phyloP scores from a whole-genome alignment of 1,139 yeast species.

The Yamadazyma pseudoaaseri region DNA sequence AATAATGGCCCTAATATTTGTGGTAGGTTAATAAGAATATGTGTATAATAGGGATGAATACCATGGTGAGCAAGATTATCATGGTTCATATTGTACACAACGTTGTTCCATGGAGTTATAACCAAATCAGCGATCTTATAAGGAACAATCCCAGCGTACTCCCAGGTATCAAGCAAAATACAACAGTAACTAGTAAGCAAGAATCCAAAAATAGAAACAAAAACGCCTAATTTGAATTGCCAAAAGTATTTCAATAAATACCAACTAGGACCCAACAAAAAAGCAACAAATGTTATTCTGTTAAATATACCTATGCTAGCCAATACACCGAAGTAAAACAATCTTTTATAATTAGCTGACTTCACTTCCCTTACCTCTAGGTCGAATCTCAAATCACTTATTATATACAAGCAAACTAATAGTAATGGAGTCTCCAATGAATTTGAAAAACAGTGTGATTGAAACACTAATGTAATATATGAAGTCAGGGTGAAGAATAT shows the following conservation, averaged over 20 bases:
- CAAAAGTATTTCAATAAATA: constrained; percentile 38
- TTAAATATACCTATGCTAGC: constrained; percentile 74
- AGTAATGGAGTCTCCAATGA: constrained; percentile 76
- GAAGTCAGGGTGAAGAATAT: constrained; percentile 70
- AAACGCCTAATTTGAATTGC: constrained; percentile 23
- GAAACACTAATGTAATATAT: constrained; percentile 76
- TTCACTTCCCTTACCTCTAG: constrained; percentile 13
- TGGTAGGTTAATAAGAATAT: constrained; percentile 72
- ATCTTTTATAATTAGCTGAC: constrained; percentile 15
- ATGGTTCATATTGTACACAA: constrained; percentile 62
- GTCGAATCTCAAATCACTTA: constrained; percentile 43
- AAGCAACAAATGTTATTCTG: constrained; percentile 79
- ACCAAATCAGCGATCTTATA: constrained; percentile 26
- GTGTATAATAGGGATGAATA: constrained; percentile 75
- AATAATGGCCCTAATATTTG: constrained; percentile 78
- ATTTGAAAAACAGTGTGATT: constrained; percentile 87
- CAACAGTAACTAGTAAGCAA: constrained; percentile 33
- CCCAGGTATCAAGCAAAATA: constrained; percentile 54
- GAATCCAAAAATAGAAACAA: constrained; percentile 29
- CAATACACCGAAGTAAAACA: constrained; percentile 48
- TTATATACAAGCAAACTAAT: constrained; percentile 51
- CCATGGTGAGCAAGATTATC: constrained; percentile 77
- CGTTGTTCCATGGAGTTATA: constrained; percentile 74
- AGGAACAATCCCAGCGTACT: constrained; percentile 11
- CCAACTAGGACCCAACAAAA: constrained; percentile 60